A percentile compares a stretch with the other conserved stretches of the same genome.
Evolutionary conservation across 2,329 filamentous ascomycete species (phyloP).

Genomic region (Orbilia blumenaviensis): DNA sequence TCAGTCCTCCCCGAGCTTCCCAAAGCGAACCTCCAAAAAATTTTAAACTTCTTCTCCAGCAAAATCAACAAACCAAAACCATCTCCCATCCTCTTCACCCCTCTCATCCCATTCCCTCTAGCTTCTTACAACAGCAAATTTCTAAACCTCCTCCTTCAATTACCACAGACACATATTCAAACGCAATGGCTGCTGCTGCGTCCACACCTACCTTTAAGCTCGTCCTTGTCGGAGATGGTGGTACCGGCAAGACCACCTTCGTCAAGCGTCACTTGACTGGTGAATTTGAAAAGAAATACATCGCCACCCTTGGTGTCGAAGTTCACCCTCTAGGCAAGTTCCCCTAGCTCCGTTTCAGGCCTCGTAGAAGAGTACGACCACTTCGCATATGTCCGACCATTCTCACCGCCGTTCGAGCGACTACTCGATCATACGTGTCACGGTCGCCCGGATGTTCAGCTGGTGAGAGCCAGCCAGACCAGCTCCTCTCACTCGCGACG

Average conservation of each 20-base stretch:
- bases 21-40: conserved; percentile 30
- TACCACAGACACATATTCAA: conserved; percentile 10
- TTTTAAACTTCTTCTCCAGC: conserved; percentile 25
- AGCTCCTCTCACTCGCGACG: conserved; percentile 33
- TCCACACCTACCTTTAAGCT: conserved; percentile 95
- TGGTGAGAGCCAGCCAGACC: background rate
- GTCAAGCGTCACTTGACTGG: conserved; percentile 99
- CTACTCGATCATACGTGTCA: conserved; percentile 6
- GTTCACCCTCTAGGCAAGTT: conserved; percentile 88
- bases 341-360: background rate
- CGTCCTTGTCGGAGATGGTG: conserved; percentile 98
- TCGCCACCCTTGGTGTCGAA: conserved; percentile 98
- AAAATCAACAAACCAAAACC: conserved; percentile 17
- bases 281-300: conserved; percentile 99
- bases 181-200: conserved; percentile 70
- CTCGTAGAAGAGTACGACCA: background rate
- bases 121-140: background rate
- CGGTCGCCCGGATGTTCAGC: conserved; percentile 2
- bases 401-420: background rate
- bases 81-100: conserved; percentile 28
- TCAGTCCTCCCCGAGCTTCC: conserved; percentile 25
- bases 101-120: conserved; percentile 15
- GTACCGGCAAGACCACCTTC: conserved; percentile 99
- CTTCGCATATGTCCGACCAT: background rate
- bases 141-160: conserved; percentile 6